Conservation (phyloP, 1,284 basidiomycete species). For the Grifola frondosa region DNA sequence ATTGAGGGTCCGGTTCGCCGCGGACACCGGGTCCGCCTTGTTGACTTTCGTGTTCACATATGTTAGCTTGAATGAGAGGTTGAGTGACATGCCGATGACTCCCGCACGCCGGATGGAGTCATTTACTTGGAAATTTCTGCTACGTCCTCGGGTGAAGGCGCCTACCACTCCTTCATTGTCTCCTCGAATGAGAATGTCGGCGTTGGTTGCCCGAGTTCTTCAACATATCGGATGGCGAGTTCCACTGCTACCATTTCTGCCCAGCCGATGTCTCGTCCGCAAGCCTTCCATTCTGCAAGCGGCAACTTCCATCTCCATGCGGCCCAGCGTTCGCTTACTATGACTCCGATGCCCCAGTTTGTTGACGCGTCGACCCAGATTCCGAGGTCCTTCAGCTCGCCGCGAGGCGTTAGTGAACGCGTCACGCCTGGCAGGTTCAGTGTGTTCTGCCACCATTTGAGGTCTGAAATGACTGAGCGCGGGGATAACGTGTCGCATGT, state of each 20-base stretch:
- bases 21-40: constrained; percentile 11
- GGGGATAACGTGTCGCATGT: constrained; percentile 17
- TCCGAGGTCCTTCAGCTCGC: constrained; percentile 15
- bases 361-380: constrained; percentile 38
- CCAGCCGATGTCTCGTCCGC: constrained; percentile 38
- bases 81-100: constrained; percentile 18
- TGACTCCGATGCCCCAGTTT: constrained; percentile 37
- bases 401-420: constrained; percentile 18
- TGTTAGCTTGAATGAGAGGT: constrained; percentile 19
- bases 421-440: constrained; percentile 10
- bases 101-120: not conserved
- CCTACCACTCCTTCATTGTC: constrained; percentile 43
- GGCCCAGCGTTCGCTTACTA: constrained; percentile 28
- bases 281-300: constrained; percentile 23
- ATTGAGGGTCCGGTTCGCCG: constrained; percentile 5
- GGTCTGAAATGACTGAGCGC: constrained; percentile 22
- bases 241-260: constrained; percentile 41
- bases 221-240: constrained; percentile 20
- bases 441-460: constrained; percentile 34
- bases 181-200: constrained; percentile 14
- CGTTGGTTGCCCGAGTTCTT: not conserved
- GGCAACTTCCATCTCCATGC: constrained; percentile 29
- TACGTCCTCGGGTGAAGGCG: constrained; percentile 23
- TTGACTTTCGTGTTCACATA: constrained; percentile 10
- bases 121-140: not conserved